These are phyloP conservation scores for Aschersonia sp. DNA, from an alignment of 2,329 filamentous ascomycete species.

Conservation along the genomic window DNA sequence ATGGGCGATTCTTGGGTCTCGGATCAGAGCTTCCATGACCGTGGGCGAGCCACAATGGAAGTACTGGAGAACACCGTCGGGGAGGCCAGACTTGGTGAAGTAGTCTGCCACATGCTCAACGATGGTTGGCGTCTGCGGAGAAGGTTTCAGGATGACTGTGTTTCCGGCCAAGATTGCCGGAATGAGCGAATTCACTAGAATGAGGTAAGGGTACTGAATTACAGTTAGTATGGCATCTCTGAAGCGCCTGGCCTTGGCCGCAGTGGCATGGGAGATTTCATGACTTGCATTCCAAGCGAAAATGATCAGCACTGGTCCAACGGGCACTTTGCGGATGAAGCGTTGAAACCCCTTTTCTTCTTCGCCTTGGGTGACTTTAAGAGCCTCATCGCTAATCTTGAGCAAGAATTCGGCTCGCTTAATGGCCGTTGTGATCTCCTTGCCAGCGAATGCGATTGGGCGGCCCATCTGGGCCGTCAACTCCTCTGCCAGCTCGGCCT, in stretches of 20 bases:
- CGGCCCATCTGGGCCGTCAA: slow-evolving; percentile 92
- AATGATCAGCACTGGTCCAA: slow-evolving; percentile 77
- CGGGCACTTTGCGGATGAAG: slow-evolving; percentile 76
- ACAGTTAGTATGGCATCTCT: slow-evolving; percentile 1
- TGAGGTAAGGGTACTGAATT: slow-evolving; percentile 78
- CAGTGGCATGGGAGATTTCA: too few species aligned
- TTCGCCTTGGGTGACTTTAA: slow-evolving; percentile 72
- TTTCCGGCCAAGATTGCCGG: slow-evolving; percentile 87
- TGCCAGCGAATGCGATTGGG: slow-evolving; percentile 74
- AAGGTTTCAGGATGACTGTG: slow-evolving; percentile 85
- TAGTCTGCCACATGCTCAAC: slow-evolving; percentile 69
- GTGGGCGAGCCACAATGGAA: slow-evolving; percentile 76
- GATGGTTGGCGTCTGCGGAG: slow-evolving; percentile 85
- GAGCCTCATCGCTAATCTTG: slow-evolving; percentile 64
- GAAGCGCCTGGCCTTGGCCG: too few species aligned
- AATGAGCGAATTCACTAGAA: slow-evolving; percentile 81
- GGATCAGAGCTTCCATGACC: slow-evolving; percentile 65
- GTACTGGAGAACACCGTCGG: slow-evolving; percentile 73
- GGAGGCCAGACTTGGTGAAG: slow-evolving; percentile 70
- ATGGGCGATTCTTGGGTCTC: slow-evolving; percentile 60
- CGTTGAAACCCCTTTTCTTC: slow-evolving; percentile 78
- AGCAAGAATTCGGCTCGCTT: slow-evolving; percentile 76
- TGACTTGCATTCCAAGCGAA: slow-evolving; percentile 87
- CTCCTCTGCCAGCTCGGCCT: slow-evolving; percentile 72
- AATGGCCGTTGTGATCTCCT: slow-evolving; percentile 73